These are phyloP conservation scores for Debaryomyces coudertii DNA, from an alignment of 1,139 yeast genomes.

Conservation along the genomic window DNA sequence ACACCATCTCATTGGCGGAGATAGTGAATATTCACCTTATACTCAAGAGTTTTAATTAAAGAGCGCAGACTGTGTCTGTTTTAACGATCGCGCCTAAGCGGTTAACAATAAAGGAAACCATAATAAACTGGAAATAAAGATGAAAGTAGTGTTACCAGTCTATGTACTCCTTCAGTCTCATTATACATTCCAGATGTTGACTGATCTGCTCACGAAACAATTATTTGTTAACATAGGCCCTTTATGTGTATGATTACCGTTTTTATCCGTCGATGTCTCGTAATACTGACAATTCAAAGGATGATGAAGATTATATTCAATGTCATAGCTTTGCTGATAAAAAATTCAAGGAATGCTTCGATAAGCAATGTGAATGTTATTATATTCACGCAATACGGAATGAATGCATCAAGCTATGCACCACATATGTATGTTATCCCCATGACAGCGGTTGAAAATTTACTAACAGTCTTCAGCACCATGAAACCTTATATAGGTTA, in stretches of 20 bases:
- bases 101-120: not conserved
- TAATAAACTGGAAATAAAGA: not conserved
- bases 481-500: conserved; percentile 15
- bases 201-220: not conserved
- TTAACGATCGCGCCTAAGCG: not conserved
- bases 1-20: no score
- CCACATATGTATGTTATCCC: conserved; percentile 14
- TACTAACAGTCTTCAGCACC: conserved; percentile 13
- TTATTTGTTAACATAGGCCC: conserved; percentile 15
- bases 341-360: conserved; percentile 12
- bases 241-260: conserved; percentile 16
- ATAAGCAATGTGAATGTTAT: conserved; percentile 15
- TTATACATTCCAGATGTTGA: not conserved
- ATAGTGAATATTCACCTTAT: not conserved
- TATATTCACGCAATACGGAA: conserved; percentile 13
- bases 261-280: not conserved
- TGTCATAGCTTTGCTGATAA: conserved; percentile 14
- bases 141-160: not conserved
- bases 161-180: not conserved
- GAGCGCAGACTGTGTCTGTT: not conserved
- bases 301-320: conserved; percentile 11
- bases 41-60: not conserved
- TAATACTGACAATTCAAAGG: conserved; percentile 9
- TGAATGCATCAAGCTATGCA: conserved; percentile 16
- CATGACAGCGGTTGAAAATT: not conserved